Conservation (phyloP, 2,329 filamentous ascomycete species). For the Chaetomium olivaceum region DNA sequence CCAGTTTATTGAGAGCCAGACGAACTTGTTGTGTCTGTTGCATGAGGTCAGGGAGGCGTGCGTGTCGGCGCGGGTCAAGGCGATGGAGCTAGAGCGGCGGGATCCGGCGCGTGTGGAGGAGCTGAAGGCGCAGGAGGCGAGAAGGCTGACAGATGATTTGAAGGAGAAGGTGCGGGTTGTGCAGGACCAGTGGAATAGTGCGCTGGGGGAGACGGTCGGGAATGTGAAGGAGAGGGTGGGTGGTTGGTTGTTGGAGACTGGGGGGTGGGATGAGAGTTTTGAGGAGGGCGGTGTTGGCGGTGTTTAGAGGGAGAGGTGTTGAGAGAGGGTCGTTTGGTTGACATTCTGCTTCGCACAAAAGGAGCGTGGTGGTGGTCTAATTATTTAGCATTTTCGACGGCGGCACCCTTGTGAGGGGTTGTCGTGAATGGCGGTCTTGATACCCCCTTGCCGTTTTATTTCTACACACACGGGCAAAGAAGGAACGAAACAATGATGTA, state of each 20-base stretch:
- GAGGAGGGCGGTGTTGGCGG: slow-evolving; percentile 58
- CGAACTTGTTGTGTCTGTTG: slow-evolving; percentile 82
- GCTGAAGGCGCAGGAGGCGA: slow-evolving; percentile 67
- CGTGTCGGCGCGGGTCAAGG: slow-evolving; percentile 63
- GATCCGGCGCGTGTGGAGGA: slow-evolving; percentile 50
- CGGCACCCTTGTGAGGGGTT: not conserved
- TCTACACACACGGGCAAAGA: slow-evolving; percentile 1
- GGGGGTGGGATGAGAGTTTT: slow-evolving; percentile 84
- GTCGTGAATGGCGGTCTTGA: slow-evolving; percentile 22
- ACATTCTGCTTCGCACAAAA: not conserved
- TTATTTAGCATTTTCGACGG: not conserved
- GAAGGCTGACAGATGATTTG: slow-evolving; percentile 74
- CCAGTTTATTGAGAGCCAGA: slow-evolving; percentile 95
- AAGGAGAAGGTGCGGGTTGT: slow-evolving; percentile 92
- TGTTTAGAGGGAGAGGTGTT: slow-evolving; percentile 37
- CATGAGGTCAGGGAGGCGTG: slow-evolving; percentile 86
- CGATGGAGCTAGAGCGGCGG: slow-evolving; percentile 65
- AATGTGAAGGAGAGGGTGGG: slow-evolving; percentile 73
- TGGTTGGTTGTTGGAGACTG: slow-evolving; percentile 69
- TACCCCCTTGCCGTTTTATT: slow-evolving; percentile 25
- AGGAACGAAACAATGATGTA: slow-evolving; percentile 8
- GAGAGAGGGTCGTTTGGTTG: not conserved
- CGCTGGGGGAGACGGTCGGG: slow-evolving; percentile 75
- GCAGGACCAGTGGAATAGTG: slow-evolving; percentile 87
- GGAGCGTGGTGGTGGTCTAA: not conserved